Percentiles rank a stretch among this genome's conserved stretches.
These are phyloP conservation scores for Pseudotulostoma volvatum DNA, from an alignment of 495 filamentous ascomycete species.

Conservation along the genomic window DNA sequence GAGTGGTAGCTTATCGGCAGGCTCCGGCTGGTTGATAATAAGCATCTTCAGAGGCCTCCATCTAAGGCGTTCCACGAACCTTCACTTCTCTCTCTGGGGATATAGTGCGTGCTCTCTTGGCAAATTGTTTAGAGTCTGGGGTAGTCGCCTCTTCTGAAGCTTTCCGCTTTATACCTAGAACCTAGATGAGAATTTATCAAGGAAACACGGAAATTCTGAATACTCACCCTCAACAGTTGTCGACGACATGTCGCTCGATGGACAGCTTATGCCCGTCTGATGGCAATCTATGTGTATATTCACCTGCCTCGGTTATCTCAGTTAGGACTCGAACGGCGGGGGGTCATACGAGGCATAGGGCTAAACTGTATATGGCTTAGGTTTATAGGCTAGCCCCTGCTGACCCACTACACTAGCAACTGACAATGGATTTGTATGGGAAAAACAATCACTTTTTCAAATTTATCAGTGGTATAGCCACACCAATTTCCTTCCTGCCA, in stretches of 20 bases:
- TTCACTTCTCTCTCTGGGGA: slow-evolving; percentile 36
- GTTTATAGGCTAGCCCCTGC: no score
- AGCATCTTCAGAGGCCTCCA: not conserved
- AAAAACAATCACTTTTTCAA: no score
- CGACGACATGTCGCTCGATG: slow-evolving; percentile 5
- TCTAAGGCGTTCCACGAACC: slow-evolving; percentile 5
- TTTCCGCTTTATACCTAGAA: slow-evolving; percentile 58
- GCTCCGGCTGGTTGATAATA: slow-evolving; percentile 10
- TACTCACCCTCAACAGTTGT: slow-evolving; percentile 3
- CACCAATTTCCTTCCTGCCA: no score
- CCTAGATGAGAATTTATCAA: slow-evolving; percentile 7
- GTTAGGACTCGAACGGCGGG: no score
- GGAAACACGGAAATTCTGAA: slow-evolving; percentile 7
- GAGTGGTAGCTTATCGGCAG: slow-evolving; percentile 21
- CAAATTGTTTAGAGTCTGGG: slow-evolving; percentile 31
- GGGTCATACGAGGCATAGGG: no score
- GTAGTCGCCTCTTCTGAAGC: slow-evolving; percentile 53
- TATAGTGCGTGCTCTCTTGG: slow-evolving; percentile 47
- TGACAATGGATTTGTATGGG: no score
- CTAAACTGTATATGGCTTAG: no score
- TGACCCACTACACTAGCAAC: no score
- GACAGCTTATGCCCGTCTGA: no score
- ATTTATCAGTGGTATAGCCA: no score
- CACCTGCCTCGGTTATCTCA: no score
- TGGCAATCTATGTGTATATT: no score